Conservation (phyloP, 768 basidiomycete species). For the Russula sp. region DNA sequence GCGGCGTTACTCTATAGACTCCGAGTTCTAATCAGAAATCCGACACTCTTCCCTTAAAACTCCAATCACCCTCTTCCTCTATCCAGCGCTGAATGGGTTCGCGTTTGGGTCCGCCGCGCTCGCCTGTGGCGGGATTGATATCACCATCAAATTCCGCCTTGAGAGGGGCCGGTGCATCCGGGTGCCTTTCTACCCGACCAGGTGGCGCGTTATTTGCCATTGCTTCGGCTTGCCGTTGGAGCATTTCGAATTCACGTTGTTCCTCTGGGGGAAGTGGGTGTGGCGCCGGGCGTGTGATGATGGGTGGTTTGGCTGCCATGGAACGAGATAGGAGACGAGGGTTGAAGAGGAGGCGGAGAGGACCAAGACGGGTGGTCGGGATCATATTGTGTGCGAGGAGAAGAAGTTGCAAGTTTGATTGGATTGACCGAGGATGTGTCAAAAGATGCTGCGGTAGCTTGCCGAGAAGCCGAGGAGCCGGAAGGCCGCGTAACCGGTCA, state of each 20-base stretch:
- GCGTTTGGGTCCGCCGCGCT: slow-evolving; percentile 80
- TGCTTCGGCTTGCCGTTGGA: slow-evolving; percentile 58
- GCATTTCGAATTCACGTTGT: slow-evolving; percentile 86
- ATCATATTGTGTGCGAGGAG: background rate
- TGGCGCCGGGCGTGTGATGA: slow-evolving; percentile 61
- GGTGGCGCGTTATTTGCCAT: slow-evolving; percentile 31
- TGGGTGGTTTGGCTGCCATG: slow-evolving; percentile 36
- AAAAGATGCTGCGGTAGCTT: too few species aligned
- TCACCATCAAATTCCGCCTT: slow-evolving; percentile 77
- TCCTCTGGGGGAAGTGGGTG: slow-evolving; percentile 70
- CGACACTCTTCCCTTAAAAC: slow-evolving; percentile 83
- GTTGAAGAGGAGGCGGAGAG: background rate
- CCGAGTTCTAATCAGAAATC: slow-evolving; percentile 56
- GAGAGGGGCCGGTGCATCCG: slow-evolving; percentile 60
- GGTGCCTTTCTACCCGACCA: slow-evolving; percentile 52
- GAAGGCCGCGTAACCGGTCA: background rate
- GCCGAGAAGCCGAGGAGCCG: slow-evolving; percentile 11
- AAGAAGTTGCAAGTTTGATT: too few species aligned
- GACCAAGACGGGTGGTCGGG: background rate
- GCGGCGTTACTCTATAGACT: background rate
- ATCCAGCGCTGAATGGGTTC: slow-evolving; percentile 72
- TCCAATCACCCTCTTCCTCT: slow-evolving; percentile 73
- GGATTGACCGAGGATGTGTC: too few species aligned
- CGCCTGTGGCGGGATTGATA: slow-evolving; percentile 77
- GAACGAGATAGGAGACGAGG: slow-evolving; percentile 3